Base-by-base conservation (phyloP, 768 basidiomycete species). In the Coprinopsis strossmayeri region DNA sequence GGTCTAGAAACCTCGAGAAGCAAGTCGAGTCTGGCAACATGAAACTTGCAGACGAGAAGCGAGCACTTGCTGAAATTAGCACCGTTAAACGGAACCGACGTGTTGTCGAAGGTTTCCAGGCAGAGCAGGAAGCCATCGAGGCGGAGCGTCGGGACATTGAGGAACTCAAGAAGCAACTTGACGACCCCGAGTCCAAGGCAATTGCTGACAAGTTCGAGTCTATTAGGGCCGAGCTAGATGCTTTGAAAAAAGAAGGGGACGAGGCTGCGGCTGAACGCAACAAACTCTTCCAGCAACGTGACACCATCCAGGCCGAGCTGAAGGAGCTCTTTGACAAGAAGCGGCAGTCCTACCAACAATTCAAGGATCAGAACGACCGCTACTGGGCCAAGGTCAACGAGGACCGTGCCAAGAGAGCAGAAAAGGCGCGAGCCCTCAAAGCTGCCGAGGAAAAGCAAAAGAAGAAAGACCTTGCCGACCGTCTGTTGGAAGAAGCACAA, bases 1-100 rank as follows among this genome's bases (percentile, higher is more conserved):
- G 50, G 47, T 46, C 15, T 59, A 94, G 91, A 57, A 73, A 83
- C 52, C 72, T 96, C 51, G 90, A 98, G 43, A 85, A 80, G 60
- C 88, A 92, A 62, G 84, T 99, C 46, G 95, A 98, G 61, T 90
- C 90, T 3, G 95, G 95, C 21, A 80, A 59, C 50, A 76, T 99
- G 77, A 96, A 91, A 62, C 76, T 98, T 50, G 92, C 84, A 23
- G 94, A 96, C 49, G 96, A 99, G 68, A 97, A 96, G 69, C 84
- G 91, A 45, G 89, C 93, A 3, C 76, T 99, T n/a, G 77, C 80
- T 55, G 95, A 98, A 58, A 95, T 99, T 53, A 79, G 75, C 53
- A 74, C 76, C 37, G 69, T 74, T 53, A 89, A 79, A 60, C 85
- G 91, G 35, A 74, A 67, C 50, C 83, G 91, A 45, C 83, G 76